phyloP scores from a whole-genome alignment of 1,284 basidiomycete species.

The Ceratobasidium papillatum region DNA sequence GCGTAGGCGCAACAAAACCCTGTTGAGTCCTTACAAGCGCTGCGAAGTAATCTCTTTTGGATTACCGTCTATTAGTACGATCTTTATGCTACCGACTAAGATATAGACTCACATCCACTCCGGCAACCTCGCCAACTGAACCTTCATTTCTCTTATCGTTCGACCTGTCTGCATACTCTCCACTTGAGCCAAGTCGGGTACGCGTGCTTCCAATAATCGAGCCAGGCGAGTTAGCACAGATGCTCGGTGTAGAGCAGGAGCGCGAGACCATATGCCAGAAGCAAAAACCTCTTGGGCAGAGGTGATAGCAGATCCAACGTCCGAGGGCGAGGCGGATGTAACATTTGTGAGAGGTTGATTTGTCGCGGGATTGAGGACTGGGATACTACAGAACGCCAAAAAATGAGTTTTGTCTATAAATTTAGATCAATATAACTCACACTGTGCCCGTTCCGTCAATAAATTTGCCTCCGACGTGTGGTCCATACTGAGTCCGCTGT shows the following conservation, averaged over 20 bases:
- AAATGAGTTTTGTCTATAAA: background rate
- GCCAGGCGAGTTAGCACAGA: constrained; percentile 72
- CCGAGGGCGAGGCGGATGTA: constrained; percentile 55
- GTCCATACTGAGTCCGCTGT: constrained; percentile 41
- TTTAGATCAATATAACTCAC: constrained; percentile 12
- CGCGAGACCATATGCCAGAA: constrained; percentile 74
- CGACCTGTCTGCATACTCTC: constrained; percentile 66
- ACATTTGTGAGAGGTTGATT: constrained; percentile 60
- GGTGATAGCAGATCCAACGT: constrained; percentile 63
- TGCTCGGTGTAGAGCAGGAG: constrained; percentile 66
- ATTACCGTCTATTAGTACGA: no score
- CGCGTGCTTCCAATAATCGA: constrained; percentile 62
- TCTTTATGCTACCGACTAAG: no score
- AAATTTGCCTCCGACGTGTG: constrained; percentile 42
- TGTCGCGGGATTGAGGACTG: constrained; percentile 71
- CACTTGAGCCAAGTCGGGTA: constrained; percentile 68
- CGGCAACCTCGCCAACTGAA: constrained; percentile 74
- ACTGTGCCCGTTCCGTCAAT: constrained; percentile 30
- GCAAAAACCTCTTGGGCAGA: constrained; percentile 66
- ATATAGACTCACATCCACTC: constrained; percentile 75
- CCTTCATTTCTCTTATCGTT: constrained; percentile 78
- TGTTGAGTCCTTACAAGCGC: constrained; percentile 74
- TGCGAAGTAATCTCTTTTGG: constrained; percentile 81
- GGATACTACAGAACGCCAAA: no score
- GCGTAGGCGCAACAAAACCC: constrained; percentile 76